Evolutionary conservation across 495 filamentous ascomycete genomes (phyloP).

Genomic region (Venustampulla echinocandica): DNA sequence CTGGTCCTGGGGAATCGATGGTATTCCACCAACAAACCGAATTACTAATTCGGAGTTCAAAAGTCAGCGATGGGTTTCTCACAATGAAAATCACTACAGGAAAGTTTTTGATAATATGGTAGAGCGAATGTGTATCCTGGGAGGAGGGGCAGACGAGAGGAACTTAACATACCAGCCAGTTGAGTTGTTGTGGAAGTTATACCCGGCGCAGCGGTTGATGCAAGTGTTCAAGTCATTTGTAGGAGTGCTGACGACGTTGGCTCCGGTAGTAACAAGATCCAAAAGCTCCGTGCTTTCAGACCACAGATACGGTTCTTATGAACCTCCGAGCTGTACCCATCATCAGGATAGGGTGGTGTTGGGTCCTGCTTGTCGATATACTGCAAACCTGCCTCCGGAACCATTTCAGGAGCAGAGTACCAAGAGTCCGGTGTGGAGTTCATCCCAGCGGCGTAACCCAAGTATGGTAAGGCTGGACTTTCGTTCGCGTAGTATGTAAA

Average conservation of each 20-base stretch:
- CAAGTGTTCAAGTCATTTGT: slow-evolving; percentile 10
- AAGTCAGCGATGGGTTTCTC: slow-evolving; percentile 11
- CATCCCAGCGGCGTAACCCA: no score
- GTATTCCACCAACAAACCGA: slow-evolving; percentile 3
- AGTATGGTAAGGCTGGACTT: no score
- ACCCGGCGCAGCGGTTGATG: slow-evolving; percentile 9
- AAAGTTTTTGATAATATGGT: slow-evolving; percentile 12
- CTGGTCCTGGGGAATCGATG: slow-evolving; percentile 3
- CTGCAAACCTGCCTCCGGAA: no score
- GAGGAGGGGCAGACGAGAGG: slow-evolving; percentile 9
- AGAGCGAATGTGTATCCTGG: slow-evolving; percentile 6
- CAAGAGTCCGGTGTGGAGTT: no score
- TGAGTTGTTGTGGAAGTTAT: slow-evolving; percentile 10
- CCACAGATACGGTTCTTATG: slow-evolving; percentile 7
- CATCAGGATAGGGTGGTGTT: no score
- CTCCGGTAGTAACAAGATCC: slow-evolving; percentile 9
- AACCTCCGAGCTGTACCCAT: no score
- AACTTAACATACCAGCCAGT: slow-evolving; percentile 11
- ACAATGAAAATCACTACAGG: slow-evolving; percentile 11
- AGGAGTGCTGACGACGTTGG: slow-evolving; percentile 9
- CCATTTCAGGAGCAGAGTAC: no score
- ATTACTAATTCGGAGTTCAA: slow-evolving; percentile 7
- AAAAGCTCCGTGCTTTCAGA: slow-evolving; percentile 7
- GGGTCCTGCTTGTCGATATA: no score
- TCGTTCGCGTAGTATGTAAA: no score